These are phyloP conservation scores for Turnera subulata DNA, from an alignment of 345 rosid genomes.

Conservation along the genomic window DNA sequence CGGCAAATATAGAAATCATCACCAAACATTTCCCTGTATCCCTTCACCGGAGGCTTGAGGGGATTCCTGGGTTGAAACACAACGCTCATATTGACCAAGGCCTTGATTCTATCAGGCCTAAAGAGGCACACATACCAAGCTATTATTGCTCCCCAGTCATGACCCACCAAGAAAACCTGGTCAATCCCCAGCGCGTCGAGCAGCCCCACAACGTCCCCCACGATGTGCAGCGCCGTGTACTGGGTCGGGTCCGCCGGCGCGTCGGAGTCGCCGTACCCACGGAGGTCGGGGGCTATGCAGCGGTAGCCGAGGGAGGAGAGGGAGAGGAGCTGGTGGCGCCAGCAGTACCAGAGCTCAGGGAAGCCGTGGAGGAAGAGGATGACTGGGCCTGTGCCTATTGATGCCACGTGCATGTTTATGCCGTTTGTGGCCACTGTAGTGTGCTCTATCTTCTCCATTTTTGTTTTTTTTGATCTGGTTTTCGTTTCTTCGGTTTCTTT, in stretches of 20 bases:
- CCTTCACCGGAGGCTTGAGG: conserved; percentile 37
- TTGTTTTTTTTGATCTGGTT: too few species aligned
- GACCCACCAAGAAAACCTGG: conserved; percentile 59
- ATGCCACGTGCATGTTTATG: conserved; percentile 28
- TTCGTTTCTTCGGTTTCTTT: background rate
- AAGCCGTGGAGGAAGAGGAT: conserved; percentile 29
- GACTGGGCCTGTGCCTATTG: conserved; percentile 17
- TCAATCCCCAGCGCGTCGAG: conserved; percentile 36
- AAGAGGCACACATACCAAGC: conserved; percentile 55
- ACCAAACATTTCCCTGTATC: conserved; percentile 43
- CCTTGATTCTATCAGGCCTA: conserved; percentile 55
- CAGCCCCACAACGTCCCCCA: conserved; percentile 29
- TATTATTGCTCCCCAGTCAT: conserved; percentile 65
- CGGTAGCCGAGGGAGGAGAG: conserved; percentile 53
- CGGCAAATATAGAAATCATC: conserved; percentile 59
- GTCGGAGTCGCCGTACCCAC: conserved; percentile 62
- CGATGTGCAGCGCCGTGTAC: conserved; percentile 35
- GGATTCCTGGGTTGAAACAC: conserved; percentile 45
- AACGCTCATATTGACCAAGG: conserved; percentile 55
- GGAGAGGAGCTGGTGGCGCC: conserved; percentile 65
- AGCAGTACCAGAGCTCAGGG: conserved; percentile 37
- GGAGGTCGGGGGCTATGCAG: conserved; percentile 63
- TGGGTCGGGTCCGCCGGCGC: conserved; percentile 35
- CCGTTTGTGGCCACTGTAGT: conserved; percentile 24
- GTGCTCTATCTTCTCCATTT: conserved; percentile 32